Evolutionary conservation across 2,329 filamentous ascomycete species (phyloP), one percentile per base, ranked within the genome.

Genomic region (Kalmusia sp.): DNA sequence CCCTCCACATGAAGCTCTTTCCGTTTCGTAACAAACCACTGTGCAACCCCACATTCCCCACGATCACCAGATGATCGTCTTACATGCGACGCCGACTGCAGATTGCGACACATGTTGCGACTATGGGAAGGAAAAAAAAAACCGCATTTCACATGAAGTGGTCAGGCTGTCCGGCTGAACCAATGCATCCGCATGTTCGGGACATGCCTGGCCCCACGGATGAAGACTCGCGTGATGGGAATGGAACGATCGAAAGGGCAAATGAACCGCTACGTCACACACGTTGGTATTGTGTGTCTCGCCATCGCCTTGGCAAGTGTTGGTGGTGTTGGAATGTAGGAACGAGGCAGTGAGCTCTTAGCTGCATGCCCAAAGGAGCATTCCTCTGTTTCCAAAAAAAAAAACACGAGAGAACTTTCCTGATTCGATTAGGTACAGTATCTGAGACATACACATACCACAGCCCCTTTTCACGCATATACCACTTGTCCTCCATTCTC

Each of bases 241-340:
- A n/a, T n/a, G n/a, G n/a, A n/a, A n/a, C n/a, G n/a, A n/a, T n/a
- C n/a, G n/a, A n/a, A n/a, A n/a, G n/a, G n/a, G n/a, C n/a, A n/a
- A n/a, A n/a, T n/a, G n/a, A n/a, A n/a, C n/a, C n/a, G n/a, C 19
- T 38, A 38, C 35, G 35, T 41, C 24, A 41, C 38, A n/a, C 28
- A 15, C 24, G n/a, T 41, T 9, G 3, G 24, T 41, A 24, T 28
- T 22, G 22, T n/a, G 21, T 27, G 37, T 27, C 37, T 22, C 19
- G 21, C 22, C 9, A 22, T 14, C 8, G 17, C n/a, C 12, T 39
- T 39, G 7, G 43, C 31, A 12, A n/a, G 8, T 28, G 31, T 37
- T 35, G 31, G 43, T 24, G 30, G 43, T 46, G 43, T 46, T 46
- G 43, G 43, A 17, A 46, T 27, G 22, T 46, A 19, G 27, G 12